Conservation (phyloP, 2,329 filamentous ascomycete genomes). For the Trichoderma asperellum region DNA sequence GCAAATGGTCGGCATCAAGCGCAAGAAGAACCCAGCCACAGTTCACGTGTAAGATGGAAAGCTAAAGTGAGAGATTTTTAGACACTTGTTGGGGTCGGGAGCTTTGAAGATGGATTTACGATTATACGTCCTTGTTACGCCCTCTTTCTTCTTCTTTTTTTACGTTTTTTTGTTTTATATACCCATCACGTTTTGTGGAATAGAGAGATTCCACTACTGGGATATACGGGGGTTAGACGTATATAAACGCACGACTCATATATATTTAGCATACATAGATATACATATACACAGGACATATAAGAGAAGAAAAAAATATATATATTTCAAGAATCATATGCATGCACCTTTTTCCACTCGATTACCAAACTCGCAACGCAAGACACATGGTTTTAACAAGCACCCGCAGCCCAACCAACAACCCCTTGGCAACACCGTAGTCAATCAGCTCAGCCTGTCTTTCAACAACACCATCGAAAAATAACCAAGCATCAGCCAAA, state of each 20-base stretch:
- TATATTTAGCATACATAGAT: constrained; percentile 10
- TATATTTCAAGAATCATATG: not conserved
- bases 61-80: not conserved
- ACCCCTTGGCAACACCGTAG: not conserved
- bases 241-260: not conserved
- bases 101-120: not conserved
- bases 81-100: not conserved
- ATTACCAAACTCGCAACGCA: not conserved
- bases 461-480: constrained; percentile 32
- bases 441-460: not conserved
- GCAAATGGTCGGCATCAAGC: constrained; percentile 49
- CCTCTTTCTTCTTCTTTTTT: not conserved
- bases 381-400: not conserved
- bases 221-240: constrained; percentile 3
- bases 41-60: not conserved
- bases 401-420: not conserved
- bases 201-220: not conserved
- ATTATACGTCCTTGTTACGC: constrained; percentile 1
- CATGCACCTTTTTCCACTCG: not conserved
- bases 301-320: not conserved
- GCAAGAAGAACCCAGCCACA: constrained; percentile 26
- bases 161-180: constrained; percentile 3
- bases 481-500: not conserved
- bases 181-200: constrained; percentile 14
- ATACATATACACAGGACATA: constrained; percentile 17